phyloP scores from a whole-genome alignment of 495 filamentous ascomycete species.

The Tricharina praecox region DNA sequence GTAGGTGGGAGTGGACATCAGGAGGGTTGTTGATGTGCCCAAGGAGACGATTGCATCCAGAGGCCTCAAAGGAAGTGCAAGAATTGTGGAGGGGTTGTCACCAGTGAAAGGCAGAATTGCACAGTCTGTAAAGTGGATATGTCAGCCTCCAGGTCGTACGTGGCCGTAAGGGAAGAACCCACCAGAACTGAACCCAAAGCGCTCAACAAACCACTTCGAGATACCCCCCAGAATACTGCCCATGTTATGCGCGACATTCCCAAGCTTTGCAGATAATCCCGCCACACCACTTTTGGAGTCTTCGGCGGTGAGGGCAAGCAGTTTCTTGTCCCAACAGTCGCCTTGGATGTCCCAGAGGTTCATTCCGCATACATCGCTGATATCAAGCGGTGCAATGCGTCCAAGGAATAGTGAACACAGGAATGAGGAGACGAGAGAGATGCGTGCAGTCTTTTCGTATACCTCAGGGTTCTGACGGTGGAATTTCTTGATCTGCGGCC shows the following conservation, averaged over 20 bases:
- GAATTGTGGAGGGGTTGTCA: constrained; percentile 90
- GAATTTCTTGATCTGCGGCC: constrained; percentile 85
- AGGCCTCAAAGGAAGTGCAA: constrained; percentile 68
- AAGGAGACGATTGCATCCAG: constrained; percentile 86
- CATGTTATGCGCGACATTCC: constrained; percentile 60
- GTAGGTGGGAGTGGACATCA: constrained; percentile 87
- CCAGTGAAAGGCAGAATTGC: constrained; percentile 74
- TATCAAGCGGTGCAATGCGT: constrained; percentile 71
- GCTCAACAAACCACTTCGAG: constrained; percentile 53
- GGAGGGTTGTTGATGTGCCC: constrained; percentile 87
- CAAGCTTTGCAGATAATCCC: constrained; percentile 62
- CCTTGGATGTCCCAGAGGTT: constrained; percentile 83
- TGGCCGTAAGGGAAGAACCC: neutral
- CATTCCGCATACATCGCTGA: constrained; percentile 91
- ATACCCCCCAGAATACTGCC: constrained; percentile 61
- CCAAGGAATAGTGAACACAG: constrained; percentile 84
- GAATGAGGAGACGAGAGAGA: constrained; percentile 89
- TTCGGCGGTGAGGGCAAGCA: constrained; percentile 64
- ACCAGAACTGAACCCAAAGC: constrained; percentile 53
- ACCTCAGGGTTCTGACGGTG: constrained; percentile 58
- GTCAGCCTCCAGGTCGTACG: too few relatives aligned
- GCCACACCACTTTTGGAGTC: constrained; percentile 38
- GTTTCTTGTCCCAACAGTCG: constrained; percentile 51
- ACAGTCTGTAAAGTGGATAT: constrained; percentile 43
- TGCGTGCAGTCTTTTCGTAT: constrained; percentile 63